Evolutionary conservation across 495 filamentous ascomycete species (phyloP), one percentile per base, ranked within the genome.

Genomic region (Hypoxylon trugodes): DNA sequence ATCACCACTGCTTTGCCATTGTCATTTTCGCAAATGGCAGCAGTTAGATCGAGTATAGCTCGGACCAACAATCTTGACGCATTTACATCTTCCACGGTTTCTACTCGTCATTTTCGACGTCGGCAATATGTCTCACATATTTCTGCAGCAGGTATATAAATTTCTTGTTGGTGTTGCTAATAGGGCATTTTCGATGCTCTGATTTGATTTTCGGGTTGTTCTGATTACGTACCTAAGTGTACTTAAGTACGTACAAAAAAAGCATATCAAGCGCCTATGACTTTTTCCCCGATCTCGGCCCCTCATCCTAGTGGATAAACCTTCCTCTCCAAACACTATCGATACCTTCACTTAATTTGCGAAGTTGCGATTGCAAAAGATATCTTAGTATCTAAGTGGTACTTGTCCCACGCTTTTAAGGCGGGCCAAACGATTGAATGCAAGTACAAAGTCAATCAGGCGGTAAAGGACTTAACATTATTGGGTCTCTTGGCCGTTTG

Each of bases 361-460:
- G n/a, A n/a, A n/a, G n/a, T n/a, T n/a, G n/a, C n/a, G n/a, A n/a
- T n/a, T n/a, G n/a, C n/a, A n/a, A n/a, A n/a, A n/a, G n/a, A n/a
- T n/a, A n/a, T n/a, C n/a, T n/a, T n/a, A n/a, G n/a, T n/a, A n/a
- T n/a, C n/a, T n/a, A n/a, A n/a, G n/a, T n/a, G n/a, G n/a, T n/a
- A n/a, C n/a, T 26, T 21, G 60, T 64, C 38, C 60, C 60, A 52
- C 60, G 58, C 60, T 64, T 64, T 58, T 58, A 58, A 52, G 60
- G 60, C 46, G 18, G 35, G 28, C 60, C 45, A 64, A 56, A 26
- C 47, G 38, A 28, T 45, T 13, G 21, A 13, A 40, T n/a, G 38
- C 10, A 30, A 10, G 5, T 30, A 10, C 28, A 10, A 30, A 30
- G 28, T 48, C n/a, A n/a, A n/a, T 54, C 57, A 38, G 49, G 59